Evolutionary conservation across 176 grass and related monocot genomes (phyloP).

Genomic region (Saccharum spontaneum): DNA sequence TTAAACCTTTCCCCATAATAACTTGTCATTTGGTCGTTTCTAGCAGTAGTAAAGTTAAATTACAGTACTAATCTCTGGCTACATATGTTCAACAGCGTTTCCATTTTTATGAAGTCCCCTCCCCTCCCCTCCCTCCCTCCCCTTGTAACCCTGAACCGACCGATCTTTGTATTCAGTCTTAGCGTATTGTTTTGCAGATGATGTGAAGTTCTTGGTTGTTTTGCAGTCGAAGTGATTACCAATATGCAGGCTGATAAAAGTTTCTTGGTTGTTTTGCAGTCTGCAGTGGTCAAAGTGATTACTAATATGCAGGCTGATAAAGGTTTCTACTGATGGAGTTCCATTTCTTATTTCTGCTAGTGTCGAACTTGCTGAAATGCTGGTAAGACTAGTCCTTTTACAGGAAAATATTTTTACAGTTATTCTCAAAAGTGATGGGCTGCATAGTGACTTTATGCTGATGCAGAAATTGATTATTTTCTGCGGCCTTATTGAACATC

Average conservation of each 20-base stretch:
- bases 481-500: constrained; percentile 75
- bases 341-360: constrained; percentile 59
- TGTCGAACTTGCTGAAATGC: constrained; percentile 74
- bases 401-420: not conserved
- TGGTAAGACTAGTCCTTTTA: constrained; percentile 42
- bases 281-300: too few species aligned
- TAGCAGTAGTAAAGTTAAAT: not conserved
- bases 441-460: constrained; percentile 30
- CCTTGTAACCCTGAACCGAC: too few species aligned
- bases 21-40: not conserved
- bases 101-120: too few species aligned
- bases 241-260: constrained; percentile 44
- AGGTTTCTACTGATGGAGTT: constrained; percentile 46
- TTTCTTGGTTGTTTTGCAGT: too few species aligned
- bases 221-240: constrained; percentile 67
- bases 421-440: constrained; percentile 17
- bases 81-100: too few species aligned
- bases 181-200: constrained; percentile 24
- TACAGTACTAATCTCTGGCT: too few species aligned
- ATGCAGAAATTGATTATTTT: constrained; percentile 80
- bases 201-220: constrained; percentile 38
- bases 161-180: constrained; percentile 14
- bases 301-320: too few species aligned
- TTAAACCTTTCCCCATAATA: too few species aligned
- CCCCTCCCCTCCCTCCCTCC: too few species aligned